Evolutionary conservation across 345 rosid genomes (phyloP).

Genomic region (Rhodamnia argentea): DNA sequence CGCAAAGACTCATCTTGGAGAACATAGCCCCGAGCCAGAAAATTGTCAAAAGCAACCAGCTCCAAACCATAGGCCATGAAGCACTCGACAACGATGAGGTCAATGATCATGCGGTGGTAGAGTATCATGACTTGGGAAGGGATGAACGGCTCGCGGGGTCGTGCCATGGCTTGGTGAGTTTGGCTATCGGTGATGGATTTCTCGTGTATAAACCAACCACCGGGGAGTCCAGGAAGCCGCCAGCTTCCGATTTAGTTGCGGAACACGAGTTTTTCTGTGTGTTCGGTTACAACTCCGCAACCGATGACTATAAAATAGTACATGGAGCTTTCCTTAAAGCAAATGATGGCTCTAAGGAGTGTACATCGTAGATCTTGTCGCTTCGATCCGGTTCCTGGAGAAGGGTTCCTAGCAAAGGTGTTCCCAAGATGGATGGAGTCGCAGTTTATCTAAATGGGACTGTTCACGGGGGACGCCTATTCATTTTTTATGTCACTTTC

Average conservation of each 20-base stretch:
- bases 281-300: background rate
- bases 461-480: background rate
- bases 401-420: background rate
- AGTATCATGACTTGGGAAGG: background rate
- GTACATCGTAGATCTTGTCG: background rate
- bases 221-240: background rate
- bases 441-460: constrained; percentile 2
- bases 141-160: background rate
- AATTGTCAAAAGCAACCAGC: background rate
- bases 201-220: background rate
- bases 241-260: background rate
- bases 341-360: background rate
- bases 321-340: background rate
- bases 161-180: constrained; percentile 1
- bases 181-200: background rate
- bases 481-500: background rate
- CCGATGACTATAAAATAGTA: background rate
- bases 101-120: background rate
- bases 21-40: background rate
- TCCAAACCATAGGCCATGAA: background rate
- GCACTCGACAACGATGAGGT: background rate
- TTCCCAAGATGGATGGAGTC: background rate
- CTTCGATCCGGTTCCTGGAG: constrained; percentile 4
- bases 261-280: background rate
- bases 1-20: background rate